A percentile compares a stretch with the other conserved stretches of the same genome.
Evolutionary conservation across 305 asterid genomes (phyloP).

Genomic region (Rubia tinctorum): DNA sequence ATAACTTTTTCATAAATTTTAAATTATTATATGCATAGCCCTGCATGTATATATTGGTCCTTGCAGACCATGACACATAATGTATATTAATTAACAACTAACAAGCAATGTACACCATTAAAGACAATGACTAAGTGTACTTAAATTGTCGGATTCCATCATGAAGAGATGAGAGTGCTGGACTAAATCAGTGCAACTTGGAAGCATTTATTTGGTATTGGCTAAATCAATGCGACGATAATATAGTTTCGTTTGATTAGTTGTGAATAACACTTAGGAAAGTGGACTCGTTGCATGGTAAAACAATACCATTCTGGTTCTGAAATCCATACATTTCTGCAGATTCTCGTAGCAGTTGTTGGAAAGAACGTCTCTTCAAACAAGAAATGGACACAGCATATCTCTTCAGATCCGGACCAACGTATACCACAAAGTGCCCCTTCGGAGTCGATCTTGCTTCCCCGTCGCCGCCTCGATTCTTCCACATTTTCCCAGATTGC

Average conservation of each 20-base stretch:
- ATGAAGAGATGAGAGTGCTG: too few relatives aligned
- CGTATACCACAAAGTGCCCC: slow-evolving; percentile 6
- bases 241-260: background rate
- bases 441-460: background rate
- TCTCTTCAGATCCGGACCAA: background rate
- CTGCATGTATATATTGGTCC: too few relatives aligned
- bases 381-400: background rate
- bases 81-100: too few relatives aligned
- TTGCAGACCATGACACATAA: too few relatives aligned
- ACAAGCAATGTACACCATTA: too few relatives aligned
- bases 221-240: too few relatives aligned
- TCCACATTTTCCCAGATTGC: background rate
- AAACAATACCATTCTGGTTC: slow-evolving; percentile 2
- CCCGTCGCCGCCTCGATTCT: background rate
- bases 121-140: too few relatives aligned
- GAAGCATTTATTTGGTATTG: too few relatives aligned
- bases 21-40: too few relatives aligned
- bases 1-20: too few relatives aligned
- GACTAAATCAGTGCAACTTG: too few relatives aligned
- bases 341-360: background rate
- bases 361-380: background rate
- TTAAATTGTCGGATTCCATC: too few relatives aligned
- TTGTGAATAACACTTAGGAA: background rate
- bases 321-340: slow-evolving; percentile 2
- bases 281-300: background rate